phyloP scores from a whole-genome alignment of 208 protist genomes.

The Leptomonas seymouri region DNA sequence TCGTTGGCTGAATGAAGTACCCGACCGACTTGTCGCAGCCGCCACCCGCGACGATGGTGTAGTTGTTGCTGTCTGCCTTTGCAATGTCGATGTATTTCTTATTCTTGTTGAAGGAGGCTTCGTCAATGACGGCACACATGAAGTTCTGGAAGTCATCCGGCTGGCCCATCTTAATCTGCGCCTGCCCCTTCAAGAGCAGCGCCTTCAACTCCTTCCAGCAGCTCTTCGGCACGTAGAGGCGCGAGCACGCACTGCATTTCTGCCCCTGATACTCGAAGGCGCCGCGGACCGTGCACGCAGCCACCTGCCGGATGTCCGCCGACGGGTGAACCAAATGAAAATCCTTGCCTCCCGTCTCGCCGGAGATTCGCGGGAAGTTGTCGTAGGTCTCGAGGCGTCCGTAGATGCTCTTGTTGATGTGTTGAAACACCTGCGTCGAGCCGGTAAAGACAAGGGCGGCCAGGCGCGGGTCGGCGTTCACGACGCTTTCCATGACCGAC shows the following conservation, averaged over 20 bases:
- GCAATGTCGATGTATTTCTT: slow-evolving; percentile 95
- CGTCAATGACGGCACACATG: slow-evolving; percentile 97
- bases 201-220: slow-evolving; percentile 87
- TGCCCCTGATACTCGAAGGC: slow-evolving; percentile 98
- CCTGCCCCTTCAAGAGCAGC: slow-evolving; percentile 80
- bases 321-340: slow-evolving; percentile 96
- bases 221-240: slow-evolving; percentile 94
- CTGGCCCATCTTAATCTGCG: slow-evolving; percentile 94
- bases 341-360: slow-evolving; percentile 98
- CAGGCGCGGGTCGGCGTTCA: slow-evolving; percentile 85
- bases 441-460: slow-evolving; percentile 97
- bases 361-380: slow-evolving; percentile 95
- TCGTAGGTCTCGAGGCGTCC: slow-evolving; percentile 89
- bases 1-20: slow-evolving; percentile 97
- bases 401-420: slow-evolving; percentile 94
- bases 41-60: slow-evolving; percentile 81
- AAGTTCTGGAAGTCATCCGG: slow-evolving; percentile 93
- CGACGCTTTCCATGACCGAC: slow-evolving; percentile 67
- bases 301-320: slow-evolving; percentile 84
- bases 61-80: slow-evolving; percentile 69
- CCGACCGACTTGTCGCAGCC: slow-evolving; percentile 76
- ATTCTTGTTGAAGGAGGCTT: slow-evolving; percentile 93
- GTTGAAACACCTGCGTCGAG: slow-evolving; percentile 91
- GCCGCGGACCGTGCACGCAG: slow-evolving; percentile 88
- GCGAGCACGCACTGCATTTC: slow-evolving; percentile 96